phyloP scores from a whole-genome alignment of 805 yeast genomes.

The Wickerhamomyces silvicola region DNA sequence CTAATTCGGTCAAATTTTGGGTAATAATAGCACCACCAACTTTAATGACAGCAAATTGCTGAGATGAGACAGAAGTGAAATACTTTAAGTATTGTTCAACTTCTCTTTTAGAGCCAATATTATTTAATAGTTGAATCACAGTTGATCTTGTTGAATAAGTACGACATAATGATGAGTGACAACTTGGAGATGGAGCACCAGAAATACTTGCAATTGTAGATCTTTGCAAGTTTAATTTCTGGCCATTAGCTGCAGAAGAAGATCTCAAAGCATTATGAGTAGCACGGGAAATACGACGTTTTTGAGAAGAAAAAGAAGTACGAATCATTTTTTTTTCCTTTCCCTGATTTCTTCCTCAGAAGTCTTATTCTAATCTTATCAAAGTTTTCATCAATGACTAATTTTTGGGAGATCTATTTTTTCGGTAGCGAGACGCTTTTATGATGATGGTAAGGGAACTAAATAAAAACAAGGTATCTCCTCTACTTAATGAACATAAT shows the following conservation, averaged over 20 bases:
- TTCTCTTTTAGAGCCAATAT: conserved; percentile 95
- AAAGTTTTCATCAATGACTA: no score
- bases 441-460: no score
- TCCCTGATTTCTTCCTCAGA: no score
- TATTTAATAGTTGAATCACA: conserved; percentile 88
- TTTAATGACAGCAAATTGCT: conserved; percentile 96
- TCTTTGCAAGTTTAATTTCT: background rate
- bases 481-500: no score
- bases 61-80: conserved; percentile 92
- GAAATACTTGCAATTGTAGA: conserved; percentile 4
- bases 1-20: conserved; percentile 86
- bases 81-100: conserved; percentile 96
- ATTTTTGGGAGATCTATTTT: no score
- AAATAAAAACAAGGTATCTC: no score
- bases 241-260: background rate
- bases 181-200: conserved; percentile 5
- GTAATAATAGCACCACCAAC: conserved; percentile 99
- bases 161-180: conserved; percentile 15
- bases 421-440: no score
- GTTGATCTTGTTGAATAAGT: conserved; percentile 79
- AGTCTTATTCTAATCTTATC: no score
- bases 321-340: conserved; percentile 23
- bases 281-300: conserved; percentile 21
- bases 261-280: conserved; percentile 8
- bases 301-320: conserved; percentile 21